Percentiles rank a stretch among this genome's conserved stretches.
Conservation (phyloP, 2,329 filamentous ascomycete genomes). For the Botryosphaeria agaves region DNA sequence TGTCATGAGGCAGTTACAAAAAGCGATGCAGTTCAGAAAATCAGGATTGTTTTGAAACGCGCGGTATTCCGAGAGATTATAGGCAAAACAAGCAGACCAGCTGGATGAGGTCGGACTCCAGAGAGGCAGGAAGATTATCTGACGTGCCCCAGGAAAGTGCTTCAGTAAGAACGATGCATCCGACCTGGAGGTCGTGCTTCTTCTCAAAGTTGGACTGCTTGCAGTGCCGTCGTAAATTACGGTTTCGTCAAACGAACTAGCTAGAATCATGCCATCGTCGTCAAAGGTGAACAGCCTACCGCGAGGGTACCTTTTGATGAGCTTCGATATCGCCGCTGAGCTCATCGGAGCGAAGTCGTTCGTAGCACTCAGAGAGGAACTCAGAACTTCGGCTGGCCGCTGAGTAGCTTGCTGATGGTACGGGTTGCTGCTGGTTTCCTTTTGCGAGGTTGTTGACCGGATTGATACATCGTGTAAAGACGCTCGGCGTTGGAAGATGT, state of each 20-base stretch:
- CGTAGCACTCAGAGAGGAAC: no score
- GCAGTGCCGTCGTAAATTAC: not conserved
- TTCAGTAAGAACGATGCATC: slow-evolving; percentile 17
- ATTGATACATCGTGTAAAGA: slow-evolving; percentile 3
- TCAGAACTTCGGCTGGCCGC: no score
- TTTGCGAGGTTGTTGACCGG: no score
- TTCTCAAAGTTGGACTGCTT: slow-evolving; percentile 1
- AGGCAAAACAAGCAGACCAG: slow-evolving; percentile 29
- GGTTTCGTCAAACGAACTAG: slow-evolving; percentile 11
- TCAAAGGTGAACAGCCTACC: slow-evolving; percentile 18
- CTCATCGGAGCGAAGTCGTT: slow-evolving; percentile 8
- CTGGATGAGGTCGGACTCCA: slow-evolving; percentile 31
- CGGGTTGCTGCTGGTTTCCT: no score
- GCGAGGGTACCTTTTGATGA: slow-evolving; percentile 13
- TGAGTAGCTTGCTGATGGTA: no score
- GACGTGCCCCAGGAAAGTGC: slow-evolving; percentile 29
- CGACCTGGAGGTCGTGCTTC: slow-evolving; percentile 2
- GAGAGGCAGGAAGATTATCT: slow-evolving; percentile 32
- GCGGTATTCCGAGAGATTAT: slow-evolving; percentile 15
- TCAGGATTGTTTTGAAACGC: slow-evolving; percentile 18
- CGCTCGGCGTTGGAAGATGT: slow-evolving; percentile 2
- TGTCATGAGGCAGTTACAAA: slow-evolving; percentile 24
- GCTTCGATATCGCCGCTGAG: slow-evolving; percentile 5
- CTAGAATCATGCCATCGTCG: slow-evolving; percentile 9
- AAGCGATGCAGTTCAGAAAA: slow-evolving; percentile 22